These are phyloP conservation scores for Backusella tarrabulga DNA, from an alignment of 192 early-diverging fungal species.

Conservation along the genomic window DNA sequence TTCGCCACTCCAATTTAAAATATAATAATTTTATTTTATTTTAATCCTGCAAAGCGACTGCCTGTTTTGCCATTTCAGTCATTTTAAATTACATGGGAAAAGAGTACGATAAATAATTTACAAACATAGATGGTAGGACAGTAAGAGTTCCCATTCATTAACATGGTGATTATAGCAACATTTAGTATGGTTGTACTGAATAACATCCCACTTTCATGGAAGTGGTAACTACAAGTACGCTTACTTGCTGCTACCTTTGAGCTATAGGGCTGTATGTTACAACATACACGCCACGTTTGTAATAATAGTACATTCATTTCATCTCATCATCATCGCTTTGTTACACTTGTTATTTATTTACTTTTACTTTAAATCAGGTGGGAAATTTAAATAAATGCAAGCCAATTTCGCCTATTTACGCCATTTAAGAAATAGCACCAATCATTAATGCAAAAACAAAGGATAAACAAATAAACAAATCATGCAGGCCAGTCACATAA, in stretches of 20 bases:
- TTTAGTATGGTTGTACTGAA: neutral
- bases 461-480: conserved; percentile 2
- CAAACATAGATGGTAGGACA: too few species aligned
- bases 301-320: neutral
- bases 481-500: neutral
- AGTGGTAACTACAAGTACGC: too few species aligned
- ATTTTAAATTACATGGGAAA: neutral
- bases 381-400: neutral
- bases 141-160: neutral
- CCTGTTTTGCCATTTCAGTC: neutral
- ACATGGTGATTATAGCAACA: neutral
- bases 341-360: neutral
- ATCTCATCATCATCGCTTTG: neutral
- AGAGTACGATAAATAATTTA: too few species aligned
- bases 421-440: neutral
- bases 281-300: too few species aligned
- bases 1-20: neutral
- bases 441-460: neutral
- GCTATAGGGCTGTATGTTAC: too few species aligned
- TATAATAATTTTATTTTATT: neutral
- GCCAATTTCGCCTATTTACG: neutral
- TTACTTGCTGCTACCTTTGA: too few species aligned
- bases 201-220: neutral
- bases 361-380: conserved; percentile 1
- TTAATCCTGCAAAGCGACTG: neutral